Evolutionary conservation across 2,329 filamentous ascomycete species (phyloP), one percentile per base, ranked within the genome.

Genomic region (Fusarium protoensiforme): DNA sequence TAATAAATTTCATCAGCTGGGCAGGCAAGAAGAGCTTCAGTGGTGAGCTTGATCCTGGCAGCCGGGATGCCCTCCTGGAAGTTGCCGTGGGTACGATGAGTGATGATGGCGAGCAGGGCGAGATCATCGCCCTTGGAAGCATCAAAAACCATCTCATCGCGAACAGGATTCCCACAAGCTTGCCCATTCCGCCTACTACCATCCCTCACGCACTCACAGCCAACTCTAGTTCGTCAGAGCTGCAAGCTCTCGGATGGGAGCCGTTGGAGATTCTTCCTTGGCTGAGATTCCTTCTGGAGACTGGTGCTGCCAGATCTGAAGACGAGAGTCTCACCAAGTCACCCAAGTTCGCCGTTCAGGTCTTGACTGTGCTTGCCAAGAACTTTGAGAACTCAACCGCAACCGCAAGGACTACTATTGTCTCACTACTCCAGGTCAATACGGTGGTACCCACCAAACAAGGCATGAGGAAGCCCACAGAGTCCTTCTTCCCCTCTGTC

Each of bases 401-500:
- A 51, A 85, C 85, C 4, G 91, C 92, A 3, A 96, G 92, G 80
- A 86, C 88, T 20, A 89, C 88, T 0, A 86, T 97, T 5, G 84
- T 89, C 9, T 85, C 88, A 18, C 83, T 94, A 6, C 84, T 98
- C 4, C 88, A 91, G 61, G 84, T 88, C 3, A 87, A 92, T 58
- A 89, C 94, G 0, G 89, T 97, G 31, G 94, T 99, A 79, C 96
- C 96, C 0, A 98, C 96, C 0, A 98, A 94, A 80, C 83, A 92
- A 73, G 96, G 96, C 9, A 97, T 99, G 95, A 92, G 87, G 76
- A 93, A 90, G 75, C 96, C 96, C 6, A 84, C 86, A 4, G 95
- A 98, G 73, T 92, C 96, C 0, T 99, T 98, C 81, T 98, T 99
- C 78, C 91, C 94, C 2, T 93, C 91, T n/a, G 96, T 99, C 39